phyloP scores from a whole-genome alignment of 495 filamentous ascomycete genomes.

The Margaritispora aquatica region DNA sequence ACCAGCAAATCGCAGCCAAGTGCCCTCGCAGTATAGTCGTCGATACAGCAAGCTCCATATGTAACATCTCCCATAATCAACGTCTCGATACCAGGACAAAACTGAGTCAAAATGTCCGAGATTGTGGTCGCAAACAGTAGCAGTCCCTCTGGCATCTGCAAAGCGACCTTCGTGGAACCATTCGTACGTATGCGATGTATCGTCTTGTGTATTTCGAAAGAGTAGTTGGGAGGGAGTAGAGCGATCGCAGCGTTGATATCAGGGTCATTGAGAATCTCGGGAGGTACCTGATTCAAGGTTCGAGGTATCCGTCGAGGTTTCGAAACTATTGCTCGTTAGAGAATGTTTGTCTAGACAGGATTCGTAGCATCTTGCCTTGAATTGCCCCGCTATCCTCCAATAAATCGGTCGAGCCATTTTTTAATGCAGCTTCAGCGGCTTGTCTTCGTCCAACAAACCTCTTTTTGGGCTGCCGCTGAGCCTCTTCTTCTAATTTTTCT shows the following conservation, averaged over 20 bases:
- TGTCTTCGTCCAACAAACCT: slow-evolving; percentile 69
- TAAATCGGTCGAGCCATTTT: slow-evolving; percentile 12
- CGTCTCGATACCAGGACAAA: slow-evolving; percentile 86
- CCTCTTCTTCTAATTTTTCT: slow-evolving; percentile 33
- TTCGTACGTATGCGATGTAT: slow-evolving; percentile 86
- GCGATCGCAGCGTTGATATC: slow-evolving; percentile 86
- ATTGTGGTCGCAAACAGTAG: slow-evolving; percentile 96
- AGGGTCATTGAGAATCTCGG: slow-evolving; percentile 76
- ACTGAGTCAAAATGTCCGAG: slow-evolving; percentile 91
- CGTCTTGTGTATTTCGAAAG: slow-evolving; percentile 97
- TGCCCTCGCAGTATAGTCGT: slow-evolving; percentile 94
- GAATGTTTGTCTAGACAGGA: neutral
- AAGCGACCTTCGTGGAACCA: slow-evolving; percentile 69
- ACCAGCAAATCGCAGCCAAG: slow-evolving; percentile 92
- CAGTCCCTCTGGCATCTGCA: slow-evolving; percentile 95
- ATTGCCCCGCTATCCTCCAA: slow-evolving; percentile 62
- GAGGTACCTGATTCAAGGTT: slow-evolving; percentile 81
- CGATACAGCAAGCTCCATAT: slow-evolving; percentile 97
- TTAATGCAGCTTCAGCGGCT: slow-evolving; percentile 35
- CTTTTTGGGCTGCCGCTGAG: slow-evolving; percentile 59
- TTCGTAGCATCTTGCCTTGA: slow-evolving; percentile 36
- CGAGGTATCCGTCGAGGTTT: slow-evolving; percentile 64
- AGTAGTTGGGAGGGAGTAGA: slow-evolving; percentile 88
- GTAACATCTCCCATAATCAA: slow-evolving; percentile 99
- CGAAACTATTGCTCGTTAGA: slow-evolving; percentile 29